phyloP scores from a whole-genome alignment of 139 green algal genomes.

The Spirogloea muscicola region DNA sequence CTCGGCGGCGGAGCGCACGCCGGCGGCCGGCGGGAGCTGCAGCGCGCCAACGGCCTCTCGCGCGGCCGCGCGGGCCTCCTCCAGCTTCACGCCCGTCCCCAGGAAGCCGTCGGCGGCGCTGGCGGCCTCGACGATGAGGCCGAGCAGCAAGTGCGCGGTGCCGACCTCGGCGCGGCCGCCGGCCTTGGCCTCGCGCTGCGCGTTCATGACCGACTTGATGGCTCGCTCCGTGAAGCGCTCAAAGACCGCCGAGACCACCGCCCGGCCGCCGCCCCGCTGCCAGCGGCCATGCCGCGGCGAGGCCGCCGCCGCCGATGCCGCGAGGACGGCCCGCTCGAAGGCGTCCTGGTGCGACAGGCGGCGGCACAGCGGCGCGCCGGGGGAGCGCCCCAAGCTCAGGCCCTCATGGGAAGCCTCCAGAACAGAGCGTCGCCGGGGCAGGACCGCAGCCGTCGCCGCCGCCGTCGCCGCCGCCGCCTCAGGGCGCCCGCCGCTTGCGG shows the following conservation, averaged over 20 bases:
- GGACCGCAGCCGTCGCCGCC: background rate
- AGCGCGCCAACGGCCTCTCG: constrained; percentile 28
- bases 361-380: background rate
- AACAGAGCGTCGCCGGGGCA: background rate
- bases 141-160: constrained; percentile 83
- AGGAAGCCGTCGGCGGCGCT: constrained; percentile 63
- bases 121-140: constrained; percentile 73
- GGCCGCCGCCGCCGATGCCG: too few species aligned
- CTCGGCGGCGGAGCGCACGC: constrained; percentile 45
- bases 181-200: constrained; percentile 85
- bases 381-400: background rate
- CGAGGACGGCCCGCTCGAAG: too few species aligned
- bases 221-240: constrained; percentile 96
- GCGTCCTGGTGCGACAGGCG: too few species aligned
- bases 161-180: constrained; percentile 47
- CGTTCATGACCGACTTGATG: constrained; percentile 89
- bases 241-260: constrained; percentile 68
- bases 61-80: constrained; percentile 48
- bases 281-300: too few species aligned
- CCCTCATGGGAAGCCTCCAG: background rate
- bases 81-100: constrained; percentile 62
- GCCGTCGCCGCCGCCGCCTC: background rate
- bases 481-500: background rate
- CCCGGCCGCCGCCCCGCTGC: background rate
- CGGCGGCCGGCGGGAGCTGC: background rate